phyloP scores from a whole-genome alignment of 2,329 filamentous ascomycete genomes.

The Colletotrichum sp. region DNA sequence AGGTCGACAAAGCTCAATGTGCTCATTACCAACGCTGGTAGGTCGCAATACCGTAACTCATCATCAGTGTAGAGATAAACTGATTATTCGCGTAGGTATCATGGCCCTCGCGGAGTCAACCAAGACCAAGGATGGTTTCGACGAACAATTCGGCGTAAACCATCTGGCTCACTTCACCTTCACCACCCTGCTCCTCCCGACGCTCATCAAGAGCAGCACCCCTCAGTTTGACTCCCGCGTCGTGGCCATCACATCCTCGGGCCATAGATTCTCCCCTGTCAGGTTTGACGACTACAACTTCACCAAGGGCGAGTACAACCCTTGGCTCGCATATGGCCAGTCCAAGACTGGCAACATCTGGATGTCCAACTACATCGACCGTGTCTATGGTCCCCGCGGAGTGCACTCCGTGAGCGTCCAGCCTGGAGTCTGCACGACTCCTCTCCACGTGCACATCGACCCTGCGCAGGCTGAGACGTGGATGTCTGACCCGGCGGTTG shows the following conservation, averaged over 20 bases:
- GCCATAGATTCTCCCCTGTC: slow-evolving; percentile 38
- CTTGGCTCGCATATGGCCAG: slow-evolving; percentile 42
- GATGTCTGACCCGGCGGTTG: neutral
- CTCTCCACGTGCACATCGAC: slow-evolving; percentile 17
- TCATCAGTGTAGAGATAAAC: fast-evolving
- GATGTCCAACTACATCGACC: slow-evolving; percentile 51
- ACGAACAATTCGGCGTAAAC: slow-evolving; percentile 55
- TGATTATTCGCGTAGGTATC: neutral
- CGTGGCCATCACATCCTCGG: slow-evolving; percentile 46
- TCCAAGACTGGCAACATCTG: slow-evolving; percentile 53
- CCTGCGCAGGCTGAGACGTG: neutral
- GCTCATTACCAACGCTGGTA: slow-evolving; percentile 48
- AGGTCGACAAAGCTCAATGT: slow-evolving; percentile 26
- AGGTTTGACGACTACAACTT: slow-evolving; percentile 40
- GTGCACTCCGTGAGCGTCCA: slow-evolving; percentile 47
- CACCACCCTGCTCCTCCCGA: slow-evolving; percentile 50
- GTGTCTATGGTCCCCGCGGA: slow-evolving; percentile 42
- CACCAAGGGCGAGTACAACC: slow-evolving; percentile 33
- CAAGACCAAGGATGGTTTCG: slow-evolving; percentile 24
- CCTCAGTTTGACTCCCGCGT: slow-evolving; percentile 48
- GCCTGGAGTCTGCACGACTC: slow-evolving; percentile 42
- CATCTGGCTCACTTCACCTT: slow-evolving; percentile 59
- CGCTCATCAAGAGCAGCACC: slow-evolving; percentile 42
- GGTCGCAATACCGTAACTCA: fast-evolving
- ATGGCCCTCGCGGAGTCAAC: slow-evolving; percentile 14